Percentiles rank a stretch among this genome's conserved stretches.
These are phyloP conservation scores for Triticum dicoccoides DNA, from an alignment of 176 grass and related monocot genomes.

Conservation along the genomic window DNA sequence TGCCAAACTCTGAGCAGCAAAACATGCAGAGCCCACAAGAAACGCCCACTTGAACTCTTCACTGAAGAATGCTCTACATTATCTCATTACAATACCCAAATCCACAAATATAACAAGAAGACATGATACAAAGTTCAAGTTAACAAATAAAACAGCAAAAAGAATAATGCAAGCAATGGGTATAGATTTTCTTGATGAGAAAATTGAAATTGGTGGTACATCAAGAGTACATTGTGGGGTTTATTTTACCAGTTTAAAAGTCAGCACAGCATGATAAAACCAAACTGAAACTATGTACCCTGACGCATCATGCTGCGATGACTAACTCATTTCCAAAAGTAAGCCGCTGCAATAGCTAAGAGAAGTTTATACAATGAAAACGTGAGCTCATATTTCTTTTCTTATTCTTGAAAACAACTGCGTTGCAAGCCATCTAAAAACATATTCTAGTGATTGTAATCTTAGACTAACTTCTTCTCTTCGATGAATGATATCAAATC, in stretches of 20 bases:
- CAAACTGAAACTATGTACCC: background rate
- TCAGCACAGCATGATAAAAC: background rate
- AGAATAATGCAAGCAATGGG: rapidly evolving
- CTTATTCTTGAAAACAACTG: background rate
- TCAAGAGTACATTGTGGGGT: background rate
- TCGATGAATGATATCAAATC: background rate
- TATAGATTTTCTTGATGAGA: too few relatives aligned
- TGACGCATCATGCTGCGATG: background rate
- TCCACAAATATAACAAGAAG: background rate
- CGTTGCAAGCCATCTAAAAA: background rate
- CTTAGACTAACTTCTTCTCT: background rate
- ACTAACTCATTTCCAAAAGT: background rate
- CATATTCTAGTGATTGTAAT: background rate
- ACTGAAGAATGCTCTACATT: background rate
- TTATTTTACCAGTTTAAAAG: background rate
- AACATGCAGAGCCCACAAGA: background rate
- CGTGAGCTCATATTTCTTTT: background rate
- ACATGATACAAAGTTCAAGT: background rate
- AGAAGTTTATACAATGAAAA: too few relatives aligned
- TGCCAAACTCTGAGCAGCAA: background rate
- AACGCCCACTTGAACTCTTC: background rate
- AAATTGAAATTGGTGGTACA: background rate
- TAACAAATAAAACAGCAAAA: background rate
- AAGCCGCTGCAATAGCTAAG: background rate
- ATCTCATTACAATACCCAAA: background rate